Evolutionary conservation across 2,329 filamentous ascomycete genomes (phyloP).

Genomic region (Orbilia javanica): DNA sequence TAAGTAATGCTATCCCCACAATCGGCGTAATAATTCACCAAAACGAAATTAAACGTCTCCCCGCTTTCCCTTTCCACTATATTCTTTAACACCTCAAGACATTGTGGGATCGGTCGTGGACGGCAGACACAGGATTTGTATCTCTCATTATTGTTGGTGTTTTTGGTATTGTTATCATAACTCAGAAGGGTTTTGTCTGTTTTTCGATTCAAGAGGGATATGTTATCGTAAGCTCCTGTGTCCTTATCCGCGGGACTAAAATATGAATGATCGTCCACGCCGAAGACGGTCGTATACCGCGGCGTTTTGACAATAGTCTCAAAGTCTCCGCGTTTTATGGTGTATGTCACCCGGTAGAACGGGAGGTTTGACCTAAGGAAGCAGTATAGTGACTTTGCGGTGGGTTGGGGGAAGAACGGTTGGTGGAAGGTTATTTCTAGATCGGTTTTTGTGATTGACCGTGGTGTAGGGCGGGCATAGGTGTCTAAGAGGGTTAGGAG

Average conservation of each 20-base stretch:
- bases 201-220: neutral
- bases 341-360: slow-evolving; percentile 81
- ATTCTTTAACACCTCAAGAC: slow-evolving; percentile 74
- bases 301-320: slow-evolving; percentile 74
- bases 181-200: neutral
- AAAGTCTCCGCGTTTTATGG: slow-evolving; percentile 74
- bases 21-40: slow-evolving; percentile 85
- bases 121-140: slow-evolving; percentile 67
- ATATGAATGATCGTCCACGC: slow-evolving; percentile 73
- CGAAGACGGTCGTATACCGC: slow-evolving; percentile 72
- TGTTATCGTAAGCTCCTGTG: too few species aligned
- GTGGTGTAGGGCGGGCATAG: neutral
- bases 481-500: slow-evolving; percentile 31
- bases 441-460: slow-evolving; percentile 73
- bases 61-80: slow-evolving; percentile 76
- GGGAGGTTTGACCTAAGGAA: slow-evolving; percentile 79
- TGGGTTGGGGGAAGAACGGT: slow-evolving; percentile 75
- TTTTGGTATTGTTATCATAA: too few species aligned
- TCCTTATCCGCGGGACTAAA: slow-evolving; percentile 66
- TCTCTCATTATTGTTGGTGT: slow-evolving; percentile 68
- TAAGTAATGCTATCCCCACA: slow-evolving; percentile 77
- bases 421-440: slow-evolving; percentile 82
- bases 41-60: slow-evolving; percentile 79
- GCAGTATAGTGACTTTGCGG: slow-evolving; percentile 74
- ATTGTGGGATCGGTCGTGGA: slow-evolving; percentile 78